These are phyloP conservation scores for Tulasnella calospora DNA, from an alignment of 768 basidiomycete species.

Conservation along the genomic window DNA sequence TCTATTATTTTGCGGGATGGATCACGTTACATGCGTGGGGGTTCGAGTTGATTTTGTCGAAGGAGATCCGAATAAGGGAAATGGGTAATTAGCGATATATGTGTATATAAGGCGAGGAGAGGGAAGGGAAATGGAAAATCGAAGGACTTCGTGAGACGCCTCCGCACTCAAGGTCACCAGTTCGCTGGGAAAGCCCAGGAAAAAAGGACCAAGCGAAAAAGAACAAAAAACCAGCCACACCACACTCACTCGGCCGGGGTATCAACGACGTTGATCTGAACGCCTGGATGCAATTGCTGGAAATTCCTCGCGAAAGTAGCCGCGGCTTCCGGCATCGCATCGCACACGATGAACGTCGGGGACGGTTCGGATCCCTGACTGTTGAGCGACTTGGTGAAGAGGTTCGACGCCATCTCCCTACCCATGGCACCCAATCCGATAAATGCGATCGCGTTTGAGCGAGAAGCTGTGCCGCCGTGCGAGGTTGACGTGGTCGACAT, in stretches of 20 bases:
- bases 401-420: conserved; percentile 77
- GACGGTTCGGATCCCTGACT: not conserved
- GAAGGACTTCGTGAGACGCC: conserved; percentile 9
- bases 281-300: conserved; percentile 51
- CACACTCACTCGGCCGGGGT: conserved; percentile 69
- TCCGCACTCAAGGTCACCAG: not conserved
- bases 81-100: not conserved
- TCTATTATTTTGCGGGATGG: too few relatives aligned
- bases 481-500: not conserved
- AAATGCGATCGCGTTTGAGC: conserved; percentile 49
- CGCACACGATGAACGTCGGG: conserved; percentile 67
- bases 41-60: not conserved
- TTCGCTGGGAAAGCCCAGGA: not conserved
- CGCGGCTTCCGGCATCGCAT: conserved; percentile 56
- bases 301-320: conserved; percentile 55
- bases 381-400: conserved; percentile 67
- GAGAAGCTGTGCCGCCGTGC: not conserved
- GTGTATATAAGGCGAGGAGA: not conserved
- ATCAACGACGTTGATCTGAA: conserved; percentile 52
- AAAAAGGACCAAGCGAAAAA: not conserved
- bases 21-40: not conserved
- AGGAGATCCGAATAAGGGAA: not conserved
- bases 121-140: not conserved
- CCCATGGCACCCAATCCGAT: conserved; percentile 89
- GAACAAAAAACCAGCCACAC: not conserved